phyloP scores from a whole-genome alignment of 164 flowering plant genomes.

The Berberis vulgaris region DNA sequence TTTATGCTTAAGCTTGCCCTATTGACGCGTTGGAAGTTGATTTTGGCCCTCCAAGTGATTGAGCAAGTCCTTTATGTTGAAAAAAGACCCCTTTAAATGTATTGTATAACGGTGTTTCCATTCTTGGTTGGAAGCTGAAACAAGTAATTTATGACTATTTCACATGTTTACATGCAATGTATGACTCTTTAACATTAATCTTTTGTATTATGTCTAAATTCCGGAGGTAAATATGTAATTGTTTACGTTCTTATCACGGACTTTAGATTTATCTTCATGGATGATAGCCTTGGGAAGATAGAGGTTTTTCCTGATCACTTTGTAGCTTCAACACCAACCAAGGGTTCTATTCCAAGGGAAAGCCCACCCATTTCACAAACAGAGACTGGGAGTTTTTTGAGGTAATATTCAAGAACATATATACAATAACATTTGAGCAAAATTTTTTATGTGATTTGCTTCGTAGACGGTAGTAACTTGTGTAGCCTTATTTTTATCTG shows the following conservation, averaged over 20 bases:
- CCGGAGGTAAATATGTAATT: neutral
- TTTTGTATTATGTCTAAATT: no score
- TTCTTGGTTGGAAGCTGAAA: no score
- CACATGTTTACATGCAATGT: no score
- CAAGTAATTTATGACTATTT: no score
- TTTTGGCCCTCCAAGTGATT: no score
- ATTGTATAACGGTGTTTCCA: no score
- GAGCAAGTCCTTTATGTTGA: no score
- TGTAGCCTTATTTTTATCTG: conserved; percentile 10
- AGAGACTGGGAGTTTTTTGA: conserved; percentile 22
- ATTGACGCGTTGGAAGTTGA: no score
- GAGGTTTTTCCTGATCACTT: conserved; percentile 62
- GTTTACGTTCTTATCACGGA: neutral
- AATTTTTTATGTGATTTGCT: neutral
- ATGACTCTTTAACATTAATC: no score
- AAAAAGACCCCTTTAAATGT: no score
- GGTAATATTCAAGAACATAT: conserved; percentile 22
- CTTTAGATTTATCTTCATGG: conserved; percentile 33
- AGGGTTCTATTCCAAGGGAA: conserved; percentile 15
- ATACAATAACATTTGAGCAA: neutral
- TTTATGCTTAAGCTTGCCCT: no score
- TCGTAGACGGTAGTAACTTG: neutral
- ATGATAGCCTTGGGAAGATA: conserved; percentile 48
- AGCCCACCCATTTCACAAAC: conserved; percentile 21
- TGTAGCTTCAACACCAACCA: conserved; percentile 35